Evolutionary conservation across 2,329 filamentous ascomycete genomes (phyloP), one percentile per base, ranked within the genome.

Genomic region (Fonsecaea monophora): DNA sequence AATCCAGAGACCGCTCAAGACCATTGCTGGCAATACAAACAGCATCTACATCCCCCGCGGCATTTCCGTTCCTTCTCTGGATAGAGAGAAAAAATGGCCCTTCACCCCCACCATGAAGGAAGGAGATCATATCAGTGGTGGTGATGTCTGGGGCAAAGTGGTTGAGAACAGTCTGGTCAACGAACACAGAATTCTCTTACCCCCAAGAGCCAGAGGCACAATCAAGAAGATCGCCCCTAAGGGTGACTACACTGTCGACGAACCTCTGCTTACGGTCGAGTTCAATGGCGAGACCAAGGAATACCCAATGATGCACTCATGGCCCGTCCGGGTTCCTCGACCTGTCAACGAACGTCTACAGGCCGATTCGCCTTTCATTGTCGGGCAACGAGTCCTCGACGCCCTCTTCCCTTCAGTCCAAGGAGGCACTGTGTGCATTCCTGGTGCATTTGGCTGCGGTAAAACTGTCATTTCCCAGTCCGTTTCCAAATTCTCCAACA

Each of bases 391-490:
- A 83, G 95, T 99, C 71, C 85, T 99, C 73, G 95, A 99, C 79
- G 92, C 95, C 71, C 88, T 99, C 55, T 99, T 97, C 85, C 95
- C 95, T 62, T 90, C 91, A 84, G 95, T 99, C 9, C 93, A 96
- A 83, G 95, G 95, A 80, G 95, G 95, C 78, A 99, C 95, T 53
- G 93, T 98, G 72, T 96, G 94, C 78, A 99, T 99, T 77, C 95
- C 95, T 32, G 95, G 95, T 78, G 95, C 95, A 81, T 99, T 99
- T 79, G 95, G 95, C 72, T 99, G 95, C 77, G 95, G 95, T 78
- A 99, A 99, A 89, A 99, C 95, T 75, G 95, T 99, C 83, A 99
- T 99, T 82, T 94, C 90, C 76, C 95, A 99, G 83, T 96, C 92
- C 68, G 91, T 99, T 71, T 99, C 95, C 81, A 99, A 99, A 83